These are phyloP conservation scores for Ascochyta koolunga DNA, from an alignment of 2,329 filamentous ascomycete species.

Conservation along the genomic window DNA sequence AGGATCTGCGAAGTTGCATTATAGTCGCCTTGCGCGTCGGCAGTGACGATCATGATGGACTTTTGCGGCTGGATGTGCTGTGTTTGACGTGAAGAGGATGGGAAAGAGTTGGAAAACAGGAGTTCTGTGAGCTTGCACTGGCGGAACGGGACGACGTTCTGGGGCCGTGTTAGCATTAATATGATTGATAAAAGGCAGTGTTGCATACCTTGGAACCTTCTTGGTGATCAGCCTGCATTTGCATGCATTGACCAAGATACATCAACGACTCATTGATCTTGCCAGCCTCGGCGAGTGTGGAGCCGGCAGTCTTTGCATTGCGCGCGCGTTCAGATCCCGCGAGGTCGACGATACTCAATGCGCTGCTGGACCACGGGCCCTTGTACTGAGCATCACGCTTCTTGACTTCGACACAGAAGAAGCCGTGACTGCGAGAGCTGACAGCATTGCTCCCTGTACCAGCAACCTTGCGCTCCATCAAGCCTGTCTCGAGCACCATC, in stretches of 20 bases:
- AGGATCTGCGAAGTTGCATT: slow-evolving; percentile 97
- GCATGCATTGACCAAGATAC: slow-evolving; percentile 96
- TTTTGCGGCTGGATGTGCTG: slow-evolving; percentile 69
- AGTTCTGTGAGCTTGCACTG: slow-evolving; percentile 61
- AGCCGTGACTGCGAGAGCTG: slow-evolving; percentile 91
- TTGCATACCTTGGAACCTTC: slow-evolving; percentile 71
- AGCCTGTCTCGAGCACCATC: slow-evolving; percentile 85
- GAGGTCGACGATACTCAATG: slow-evolving; percentile 86
- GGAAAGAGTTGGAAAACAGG: slow-evolving; percentile 59
- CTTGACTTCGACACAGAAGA: slow-evolving; percentile 95
- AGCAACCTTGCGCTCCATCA: slow-evolving; percentile 84
- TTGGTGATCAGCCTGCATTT: slow-evolving; percentile 86
- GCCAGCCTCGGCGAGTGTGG: slow-evolving; percentile 90
- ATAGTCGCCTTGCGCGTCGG: slow-evolving; percentile 90
- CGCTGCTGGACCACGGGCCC: slow-evolving; percentile 74
- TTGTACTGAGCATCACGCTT: slow-evolving; percentile 68
- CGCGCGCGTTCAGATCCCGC: slow-evolving; percentile 93
- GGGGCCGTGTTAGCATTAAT: slow-evolving; percentile 21
- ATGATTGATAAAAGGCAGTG: neutral
- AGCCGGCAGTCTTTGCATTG: slow-evolving; percentile 91
- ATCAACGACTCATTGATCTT: slow-evolving; percentile 99
- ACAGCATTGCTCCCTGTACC: slow-evolving; percentile 93
- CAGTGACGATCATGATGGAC: slow-evolving; percentile 94
- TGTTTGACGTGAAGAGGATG: slow-evolving; percentile 53
- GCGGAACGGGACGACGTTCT: slow-evolving; percentile 73